Percentiles rank a stretch among this genome's conserved stretches.
Conservation (phyloP, 2,329 filamentous ascomycete genomes). For the Aureobasidium sp. region DNA sequence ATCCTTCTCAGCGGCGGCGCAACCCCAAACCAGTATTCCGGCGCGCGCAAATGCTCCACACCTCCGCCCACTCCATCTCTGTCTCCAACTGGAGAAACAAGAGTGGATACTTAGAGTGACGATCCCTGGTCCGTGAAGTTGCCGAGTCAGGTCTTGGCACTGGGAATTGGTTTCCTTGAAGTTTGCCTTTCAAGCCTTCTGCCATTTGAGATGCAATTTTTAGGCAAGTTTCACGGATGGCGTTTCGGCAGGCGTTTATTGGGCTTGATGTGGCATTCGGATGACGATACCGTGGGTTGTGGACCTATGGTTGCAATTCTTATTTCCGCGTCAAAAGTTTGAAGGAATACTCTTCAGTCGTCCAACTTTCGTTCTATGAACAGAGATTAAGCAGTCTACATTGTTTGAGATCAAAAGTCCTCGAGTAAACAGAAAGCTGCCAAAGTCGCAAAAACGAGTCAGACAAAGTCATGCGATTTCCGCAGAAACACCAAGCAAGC, state of each 20-base stretch:
- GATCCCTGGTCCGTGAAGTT: background rate
- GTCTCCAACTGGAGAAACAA: conserved; percentile 3
- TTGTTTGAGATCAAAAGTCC: too few relatives aligned
- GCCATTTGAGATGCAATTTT: too few relatives aligned
- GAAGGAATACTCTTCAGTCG: background rate
- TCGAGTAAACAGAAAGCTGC: too few relatives aligned
- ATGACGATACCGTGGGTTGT: too few relatives aligned
- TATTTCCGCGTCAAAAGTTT: too few relatives aligned
- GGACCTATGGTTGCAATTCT: too few relatives aligned
- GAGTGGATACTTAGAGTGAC: background rate
- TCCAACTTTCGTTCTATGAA: background rate
- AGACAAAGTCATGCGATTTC: background rate
- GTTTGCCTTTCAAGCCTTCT: too few relatives aligned
- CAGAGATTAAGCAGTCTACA: too few relatives aligned
- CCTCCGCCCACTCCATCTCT: background rate
- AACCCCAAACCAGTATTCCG: background rate
- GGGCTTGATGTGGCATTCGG: background rate
- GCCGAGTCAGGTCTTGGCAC: conserved; percentile 5
- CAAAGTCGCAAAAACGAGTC: background rate
- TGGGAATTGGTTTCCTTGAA: background rate
- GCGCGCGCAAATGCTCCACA: background rate
- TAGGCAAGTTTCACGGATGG: background rate
- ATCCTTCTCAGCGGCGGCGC: too few relatives aligned
- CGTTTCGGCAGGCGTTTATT: background rate
- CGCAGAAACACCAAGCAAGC: background rate